A percentile compares a stretch with the other conserved stretches of the same genome.
Conservation (phyloP, 495 filamentous ascomycete species). For the Neurospora terricola region DNA sequence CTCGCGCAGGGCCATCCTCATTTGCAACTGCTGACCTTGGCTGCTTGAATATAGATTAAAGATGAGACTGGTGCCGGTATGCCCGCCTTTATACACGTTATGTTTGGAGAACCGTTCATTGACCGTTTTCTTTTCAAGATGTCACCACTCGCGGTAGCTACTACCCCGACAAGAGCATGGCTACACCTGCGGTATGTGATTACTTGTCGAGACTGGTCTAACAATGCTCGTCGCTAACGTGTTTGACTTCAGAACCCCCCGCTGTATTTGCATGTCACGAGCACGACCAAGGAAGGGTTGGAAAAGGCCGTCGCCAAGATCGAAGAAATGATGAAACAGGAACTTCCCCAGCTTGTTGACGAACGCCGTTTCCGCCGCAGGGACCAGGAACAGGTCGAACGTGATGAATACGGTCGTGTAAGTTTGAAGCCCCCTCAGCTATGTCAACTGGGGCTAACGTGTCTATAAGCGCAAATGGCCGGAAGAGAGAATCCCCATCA, state of each 20-base stretch:
- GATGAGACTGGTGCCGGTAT: constrained; percentile 99
- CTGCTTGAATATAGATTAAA: constrained; percentile 96
- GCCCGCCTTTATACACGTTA: constrained; percentile 45
- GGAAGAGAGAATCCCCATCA: constrained; percentile 84
- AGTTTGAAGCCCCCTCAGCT: constrained; percentile 17
- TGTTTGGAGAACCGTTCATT: constrained; percentile 46
- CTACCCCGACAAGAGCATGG: constrained; percentile 95
- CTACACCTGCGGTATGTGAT: constrained; percentile 64
- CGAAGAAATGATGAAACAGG: constrained; percentile 91
- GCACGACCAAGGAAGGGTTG: constrained; percentile 82
- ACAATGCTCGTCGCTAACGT: neutral
- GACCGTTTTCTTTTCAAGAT: constrained; percentile 67
- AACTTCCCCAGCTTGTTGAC: constrained; percentile 89
- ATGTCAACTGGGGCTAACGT: neutral
- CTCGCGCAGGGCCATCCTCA: constrained; percentile 59
- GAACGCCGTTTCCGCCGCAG: constrained; percentile 86
- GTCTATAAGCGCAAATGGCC: constrained; percentile 85
- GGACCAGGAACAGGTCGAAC: constrained; percentile 86
- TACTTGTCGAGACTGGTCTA: neutral
- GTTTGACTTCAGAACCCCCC: constrained; percentile 68
- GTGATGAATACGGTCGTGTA: constrained; percentile 90
- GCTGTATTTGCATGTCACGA: constrained; percentile 89
- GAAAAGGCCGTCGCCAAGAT: constrained; percentile 79
- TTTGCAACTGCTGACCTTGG: constrained; percentile 96
- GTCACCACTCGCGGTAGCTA: constrained; percentile 95